These are phyloP conservation scores for Annulohypoxylon truncatum DNA, from an alignment of 2,329 filamentous ascomycete genomes.

Conservation along the genomic window DNA sequence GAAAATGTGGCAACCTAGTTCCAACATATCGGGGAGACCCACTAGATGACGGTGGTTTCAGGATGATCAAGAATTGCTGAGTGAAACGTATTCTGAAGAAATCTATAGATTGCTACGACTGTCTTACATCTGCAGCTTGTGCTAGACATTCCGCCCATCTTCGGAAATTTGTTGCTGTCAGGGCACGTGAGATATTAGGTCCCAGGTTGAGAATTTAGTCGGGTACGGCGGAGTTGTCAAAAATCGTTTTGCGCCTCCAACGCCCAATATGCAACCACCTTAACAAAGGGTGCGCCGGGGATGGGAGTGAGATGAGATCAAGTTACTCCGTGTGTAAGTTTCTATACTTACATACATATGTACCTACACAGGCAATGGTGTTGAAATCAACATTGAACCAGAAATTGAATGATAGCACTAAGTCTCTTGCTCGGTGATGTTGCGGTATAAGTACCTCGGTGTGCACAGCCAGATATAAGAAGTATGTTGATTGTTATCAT, in stretches of 20 bases:
- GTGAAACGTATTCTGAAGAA: slow-evolving; percentile 1
- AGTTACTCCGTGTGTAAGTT: not conserved
- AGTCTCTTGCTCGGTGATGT: too few relatives aligned
- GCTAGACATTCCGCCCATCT: not conserved
- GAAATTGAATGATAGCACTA: too few relatives aligned
- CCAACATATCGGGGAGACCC: not conserved
- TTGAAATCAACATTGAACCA: too few relatives aligned
- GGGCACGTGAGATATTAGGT: not conserved
- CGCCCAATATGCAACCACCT: not conserved
- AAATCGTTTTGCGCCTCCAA: not conserved
- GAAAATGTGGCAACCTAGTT: not conserved
- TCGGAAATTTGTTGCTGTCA: not conserved
- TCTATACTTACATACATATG: not conserved
- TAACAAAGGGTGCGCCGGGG: not conserved
- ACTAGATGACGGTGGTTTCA: slow-evolving; percentile 4
- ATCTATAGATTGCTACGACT: not conserved
- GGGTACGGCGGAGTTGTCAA: not conserved
- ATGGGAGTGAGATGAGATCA: not conserved
- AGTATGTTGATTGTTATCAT: too few relatives aligned
- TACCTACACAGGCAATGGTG: too few relatives aligned
- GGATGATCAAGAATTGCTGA: slow-evolving; percentile 1
- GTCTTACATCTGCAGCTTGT: not conserved
- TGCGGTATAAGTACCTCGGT: too few relatives aligned
- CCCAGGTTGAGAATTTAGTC: not conserved
- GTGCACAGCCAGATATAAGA: too few relatives aligned